These are phyloP conservation scores for Ilex asprella DNA, from an alignment of 257 asterid species.

Conservation along the genomic window DNA sequence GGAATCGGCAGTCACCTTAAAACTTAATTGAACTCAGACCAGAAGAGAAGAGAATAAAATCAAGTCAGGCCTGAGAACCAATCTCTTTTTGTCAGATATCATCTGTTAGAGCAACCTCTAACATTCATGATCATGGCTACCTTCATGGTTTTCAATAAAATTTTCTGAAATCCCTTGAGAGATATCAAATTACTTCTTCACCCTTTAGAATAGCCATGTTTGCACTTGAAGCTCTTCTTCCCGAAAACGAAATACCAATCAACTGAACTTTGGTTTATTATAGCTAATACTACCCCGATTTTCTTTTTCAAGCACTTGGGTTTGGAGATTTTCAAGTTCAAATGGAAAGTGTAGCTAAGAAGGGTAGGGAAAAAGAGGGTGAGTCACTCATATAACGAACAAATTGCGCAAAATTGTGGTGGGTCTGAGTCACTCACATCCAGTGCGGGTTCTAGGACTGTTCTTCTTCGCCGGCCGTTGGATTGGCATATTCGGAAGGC, in stretches of 20 bases:
- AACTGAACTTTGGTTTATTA: too few relatives aligned
- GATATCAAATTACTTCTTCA: too few relatives aligned
- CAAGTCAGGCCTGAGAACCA: not conserved
- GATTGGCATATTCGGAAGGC: slow-evolving; percentile 64
- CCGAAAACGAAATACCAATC: too few relatives aligned
- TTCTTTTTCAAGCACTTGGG: not conserved
- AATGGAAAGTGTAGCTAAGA: slow-evolving; percentile 45
- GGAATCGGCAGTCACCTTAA: slow-evolving; percentile 25
- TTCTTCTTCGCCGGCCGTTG: slow-evolving; percentile 22
- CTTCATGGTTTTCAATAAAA: too few relatives aligned
- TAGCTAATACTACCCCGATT: not conserved
- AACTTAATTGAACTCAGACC: not conserved
- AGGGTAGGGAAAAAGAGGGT: slow-evolving; percentile 23
- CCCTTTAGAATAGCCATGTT: too few relatives aligned
- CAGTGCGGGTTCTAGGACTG: slow-evolving; percentile 26
- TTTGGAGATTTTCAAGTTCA: not conserved
- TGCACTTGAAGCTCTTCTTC: too few relatives aligned
- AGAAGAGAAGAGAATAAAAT: not conserved
- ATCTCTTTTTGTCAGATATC: not conserved
- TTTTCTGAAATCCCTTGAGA: too few relatives aligned
- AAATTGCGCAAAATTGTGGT: slow-evolving; percentile 24
- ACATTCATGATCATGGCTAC: too few relatives aligned
- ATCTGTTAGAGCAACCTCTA: too few relatives aligned
- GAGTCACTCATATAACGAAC: too few relatives aligned
- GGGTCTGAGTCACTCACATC: slow-evolving; percentile 29